Percentiles rank a stretch among this genome's conserved stretches.
Evolutionary conservation across 2,329 filamentous ascomycete species (phyloP).

Genomic region (Scedosporium apiospermum): DNA sequence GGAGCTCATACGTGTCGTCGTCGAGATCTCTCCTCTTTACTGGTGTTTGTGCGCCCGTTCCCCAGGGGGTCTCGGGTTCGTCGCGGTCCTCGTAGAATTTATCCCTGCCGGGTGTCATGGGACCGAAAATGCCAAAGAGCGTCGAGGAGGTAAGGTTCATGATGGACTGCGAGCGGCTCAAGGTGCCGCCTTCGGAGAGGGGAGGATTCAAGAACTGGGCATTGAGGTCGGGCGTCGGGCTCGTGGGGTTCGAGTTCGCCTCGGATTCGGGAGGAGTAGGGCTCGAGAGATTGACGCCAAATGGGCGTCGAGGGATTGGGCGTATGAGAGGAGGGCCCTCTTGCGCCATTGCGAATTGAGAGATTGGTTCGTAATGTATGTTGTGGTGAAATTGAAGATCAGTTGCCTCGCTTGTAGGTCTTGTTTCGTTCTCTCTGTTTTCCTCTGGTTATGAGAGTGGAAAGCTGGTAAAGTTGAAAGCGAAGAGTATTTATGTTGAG

Average conservation of each 20-base stretch:
- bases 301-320: slow-evolving; percentile 63
- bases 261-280: slow-evolving; percentile 31
- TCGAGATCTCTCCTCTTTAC: slow-evolving; percentile 31
- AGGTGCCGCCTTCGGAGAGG: slow-evolving; percentile 8
- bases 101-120: slow-evolving; percentile 45
- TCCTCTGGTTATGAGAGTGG: background rate
- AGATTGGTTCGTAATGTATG: background rate
- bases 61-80: slow-evolving; percentile 64
- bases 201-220: slow-evolving; percentile 18
- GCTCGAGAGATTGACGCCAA: slow-evolving; percentile 46
- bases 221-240: slow-evolving; percentile 34
- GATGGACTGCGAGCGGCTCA: slow-evolving; percentile 59
- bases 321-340: slow-evolving; percentile 47
- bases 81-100: slow-evolving; percentile 32
- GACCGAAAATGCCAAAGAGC: slow-evolving; percentile 82
- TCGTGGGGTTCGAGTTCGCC: slow-evolving; percentile 22
- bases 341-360: background rate
- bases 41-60: slow-evolving; percentile 66
- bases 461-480: background rate
- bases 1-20: slow-evolving; percentile 33
- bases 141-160: slow-evolving; percentile 85
- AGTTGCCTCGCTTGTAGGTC: background rate
- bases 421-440: background rate
- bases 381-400: background rate
- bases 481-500: background rate